phyloP scores from a whole-genome alignment of 2,329 filamentous ascomycete genomes.

The Stromatinia cepivora region DNA sequence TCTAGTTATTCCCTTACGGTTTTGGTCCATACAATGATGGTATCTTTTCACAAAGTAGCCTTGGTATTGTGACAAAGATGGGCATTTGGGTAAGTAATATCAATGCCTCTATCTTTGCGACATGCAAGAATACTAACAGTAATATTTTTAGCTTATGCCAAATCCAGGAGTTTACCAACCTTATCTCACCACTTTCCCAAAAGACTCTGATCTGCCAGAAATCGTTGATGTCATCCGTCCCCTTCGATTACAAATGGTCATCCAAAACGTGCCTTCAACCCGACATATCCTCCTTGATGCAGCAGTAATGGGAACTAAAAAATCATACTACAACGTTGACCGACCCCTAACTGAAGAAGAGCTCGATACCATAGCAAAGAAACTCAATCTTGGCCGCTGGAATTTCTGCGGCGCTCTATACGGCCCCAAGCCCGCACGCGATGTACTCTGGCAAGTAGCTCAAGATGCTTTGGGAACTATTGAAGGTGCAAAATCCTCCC shows the following conservation, averaged over 20 bases:
- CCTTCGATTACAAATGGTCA: slow-evolving; percentile 45
- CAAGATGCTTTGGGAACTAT: slow-evolving; percentile 38
- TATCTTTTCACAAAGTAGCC: slow-evolving; percentile 53
- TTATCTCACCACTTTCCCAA: slow-evolving; percentile 48
- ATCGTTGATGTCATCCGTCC: slow-evolving; percentile 50
- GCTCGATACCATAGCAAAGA: slow-evolving; percentile 45
- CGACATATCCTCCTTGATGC: slow-evolving; percentile 40
- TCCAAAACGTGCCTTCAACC: slow-evolving; percentile 44
- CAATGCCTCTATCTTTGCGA: not conserved
- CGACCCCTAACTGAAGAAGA: slow-evolving; percentile 44
- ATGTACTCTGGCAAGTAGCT: slow-evolving; percentile 40
- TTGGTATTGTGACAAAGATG: slow-evolving; percentile 57
- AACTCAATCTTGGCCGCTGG: slow-evolving; percentile 48
- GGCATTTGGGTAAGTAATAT: slow-evolving; percentile 42
- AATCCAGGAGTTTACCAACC: slow-evolving; percentile 52
- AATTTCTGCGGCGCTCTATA: slow-evolving; percentile 50
- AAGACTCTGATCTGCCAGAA: slow-evolving; percentile 31
- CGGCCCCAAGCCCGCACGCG: slow-evolving; percentile 40
- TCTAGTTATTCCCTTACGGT: slow-evolving; percentile 38
- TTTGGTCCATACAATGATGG: slow-evolving; percentile 44
- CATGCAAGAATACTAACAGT: not conserved
- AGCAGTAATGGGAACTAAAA: slow-evolving; percentile 44
- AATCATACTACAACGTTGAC: slow-evolving; percentile 38
- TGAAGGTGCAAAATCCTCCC: slow-evolving; percentile 40
- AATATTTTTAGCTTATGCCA: slow-evolving; percentile 47